phyloP scores from a whole-genome alignment of 2,329 filamentous ascomycete genomes.

The Colletotrichum navitas region DNA sequence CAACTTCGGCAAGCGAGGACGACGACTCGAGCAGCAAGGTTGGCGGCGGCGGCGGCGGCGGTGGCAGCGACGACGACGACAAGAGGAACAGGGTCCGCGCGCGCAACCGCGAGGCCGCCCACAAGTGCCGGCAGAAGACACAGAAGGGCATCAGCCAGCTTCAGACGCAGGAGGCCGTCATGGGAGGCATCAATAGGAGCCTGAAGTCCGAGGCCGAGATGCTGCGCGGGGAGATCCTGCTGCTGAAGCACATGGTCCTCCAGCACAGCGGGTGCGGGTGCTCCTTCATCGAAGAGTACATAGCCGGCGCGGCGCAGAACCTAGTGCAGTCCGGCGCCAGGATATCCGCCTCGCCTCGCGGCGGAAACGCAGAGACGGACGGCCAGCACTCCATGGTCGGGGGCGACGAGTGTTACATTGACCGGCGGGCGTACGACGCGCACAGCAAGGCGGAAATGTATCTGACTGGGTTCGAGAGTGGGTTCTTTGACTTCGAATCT shows the following conservation, averaged over 20 bases:
- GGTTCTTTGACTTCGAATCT: too few species aligned
- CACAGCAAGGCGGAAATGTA: too few species aligned
- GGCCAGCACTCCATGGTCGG: neutral
- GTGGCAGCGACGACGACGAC: neutral
- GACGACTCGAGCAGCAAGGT: neutral
- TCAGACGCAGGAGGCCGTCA: conserved; percentile 43
- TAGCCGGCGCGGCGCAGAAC: conserved; percentile 34
- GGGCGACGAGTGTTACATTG: too few species aligned
- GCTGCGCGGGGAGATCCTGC: conserved; percentile 37
- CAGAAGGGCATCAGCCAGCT: conserved; percentile 39
- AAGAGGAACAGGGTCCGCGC: conserved; percentile 38
- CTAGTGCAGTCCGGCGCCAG: conserved; percentile 24
- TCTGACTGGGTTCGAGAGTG: too few species aligned
- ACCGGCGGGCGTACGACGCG: too few species aligned
- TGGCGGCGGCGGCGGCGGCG: too few species aligned
- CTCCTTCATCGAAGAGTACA: conserved; percentile 40
- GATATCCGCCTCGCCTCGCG: neutral
- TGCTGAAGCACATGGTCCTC: conserved; percentile 40
- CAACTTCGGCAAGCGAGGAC: conserved; percentile 21
- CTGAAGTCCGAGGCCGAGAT: conserved; percentile 21
- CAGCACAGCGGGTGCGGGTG: conserved; percentile 40
- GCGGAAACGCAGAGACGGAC: neutral
- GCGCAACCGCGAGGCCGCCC: conserved; percentile 41
- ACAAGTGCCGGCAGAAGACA: conserved; percentile 41
- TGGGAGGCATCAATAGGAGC: conserved; percentile 26